Percentiles rank a stretch among this genome's conserved stretches.
Evolutionary conservation across 768 basidiomycete genomes (phyloP).

Genomic region (Xerocomellus chrysenteron): DNA sequence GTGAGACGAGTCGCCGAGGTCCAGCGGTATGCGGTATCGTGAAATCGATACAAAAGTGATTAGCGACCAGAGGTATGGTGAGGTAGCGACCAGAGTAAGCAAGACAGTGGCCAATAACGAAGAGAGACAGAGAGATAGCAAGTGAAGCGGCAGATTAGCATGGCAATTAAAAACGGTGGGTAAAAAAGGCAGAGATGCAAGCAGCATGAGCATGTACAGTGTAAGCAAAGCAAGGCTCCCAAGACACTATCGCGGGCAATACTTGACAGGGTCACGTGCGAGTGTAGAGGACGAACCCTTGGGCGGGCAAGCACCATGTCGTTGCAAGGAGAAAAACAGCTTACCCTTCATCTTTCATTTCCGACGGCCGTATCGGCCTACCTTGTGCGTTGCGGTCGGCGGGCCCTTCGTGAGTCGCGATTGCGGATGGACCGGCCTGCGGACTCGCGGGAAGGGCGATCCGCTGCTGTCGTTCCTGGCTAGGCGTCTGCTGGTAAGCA

Average conservation of each 20-base stretch:
- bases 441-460: constrained; percentile 24
- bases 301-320: constrained; percentile 15
- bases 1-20: constrained; percentile 29
- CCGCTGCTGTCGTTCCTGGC: constrained; percentile 59
- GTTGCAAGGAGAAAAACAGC: constrained; percentile 32
- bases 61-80: constrained; percentile 36
- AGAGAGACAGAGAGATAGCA: constrained; percentile 18
- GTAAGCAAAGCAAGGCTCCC: constrained; percentile 15
- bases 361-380: constrained; percentile 61
- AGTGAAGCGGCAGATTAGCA: constrained; percentile 29
- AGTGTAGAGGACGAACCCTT: constrained; percentile 7
- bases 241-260: constrained; percentile 27
- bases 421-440: constrained; percentile 29
- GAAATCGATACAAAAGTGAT: constrained; percentile 34
- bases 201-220: constrained; percentile 19
- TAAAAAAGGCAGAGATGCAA: constrained; percentile 10
- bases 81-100: constrained; percentile 33
- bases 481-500: constrained; percentile 61
- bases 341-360: constrained; percentile 86
- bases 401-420: constrained; percentile 37
- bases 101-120: constrained; percentile 31
- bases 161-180: constrained; percentile 22
- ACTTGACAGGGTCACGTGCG: constrained; percentile 7
- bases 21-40: constrained; percentile 40
- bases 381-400: constrained; percentile 39